These are phyloP conservation scores for Annona squamosa DNA, from an alignment of 164 flowering plant genomes.

Conservation along the genomic window DNA sequence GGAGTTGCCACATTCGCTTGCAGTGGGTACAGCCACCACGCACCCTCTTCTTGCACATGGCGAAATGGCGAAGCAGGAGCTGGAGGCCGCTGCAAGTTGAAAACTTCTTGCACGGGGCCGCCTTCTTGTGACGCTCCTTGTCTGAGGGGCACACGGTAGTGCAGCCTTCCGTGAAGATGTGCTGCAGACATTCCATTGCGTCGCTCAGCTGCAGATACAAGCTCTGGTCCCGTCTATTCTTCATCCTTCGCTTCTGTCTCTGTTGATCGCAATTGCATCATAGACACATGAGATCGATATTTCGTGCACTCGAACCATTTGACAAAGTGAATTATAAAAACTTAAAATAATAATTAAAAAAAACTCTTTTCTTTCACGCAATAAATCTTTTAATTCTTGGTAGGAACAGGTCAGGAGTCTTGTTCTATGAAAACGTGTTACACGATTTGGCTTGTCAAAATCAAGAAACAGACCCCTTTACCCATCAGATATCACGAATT, in stretches of 20 bases:
- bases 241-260: conserved; percentile 47
- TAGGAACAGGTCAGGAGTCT: too few species aligned
- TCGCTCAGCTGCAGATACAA: conserved; percentile 71
- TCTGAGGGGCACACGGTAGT: conserved; percentile 65
- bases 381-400: too few species aligned
- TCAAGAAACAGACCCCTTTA: too few species aligned
- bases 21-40: conserved; percentile 71
- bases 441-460: too few species aligned
- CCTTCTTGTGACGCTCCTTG: conserved; percentile 30
- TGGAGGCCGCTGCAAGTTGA: conserved; percentile 76
- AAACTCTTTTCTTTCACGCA: too few species aligned
- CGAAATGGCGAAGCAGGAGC: conserved; percentile 64
- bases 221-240: conserved; percentile 38
- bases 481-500: too few species aligned
- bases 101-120: conserved; percentile 53
- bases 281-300: too few species aligned
- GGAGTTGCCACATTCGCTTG: conserved; percentile 95
- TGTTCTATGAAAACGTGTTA: too few species aligned
- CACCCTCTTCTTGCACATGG: conserved; percentile 54
- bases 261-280: conserved; percentile 16
- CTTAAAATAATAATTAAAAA: too few species aligned
- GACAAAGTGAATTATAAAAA: too few species aligned
- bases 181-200: conserved; percentile 89
- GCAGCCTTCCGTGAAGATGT: conserved; percentile 92
- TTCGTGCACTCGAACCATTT: too few species aligned